A percentile compares a stretch with the other conserved stretches of the same genome.
These are phyloP conservation scores for Suillus hirtellus DNA, from an alignment of 768 basidiomycete species.

Conservation along the genomic window DNA sequence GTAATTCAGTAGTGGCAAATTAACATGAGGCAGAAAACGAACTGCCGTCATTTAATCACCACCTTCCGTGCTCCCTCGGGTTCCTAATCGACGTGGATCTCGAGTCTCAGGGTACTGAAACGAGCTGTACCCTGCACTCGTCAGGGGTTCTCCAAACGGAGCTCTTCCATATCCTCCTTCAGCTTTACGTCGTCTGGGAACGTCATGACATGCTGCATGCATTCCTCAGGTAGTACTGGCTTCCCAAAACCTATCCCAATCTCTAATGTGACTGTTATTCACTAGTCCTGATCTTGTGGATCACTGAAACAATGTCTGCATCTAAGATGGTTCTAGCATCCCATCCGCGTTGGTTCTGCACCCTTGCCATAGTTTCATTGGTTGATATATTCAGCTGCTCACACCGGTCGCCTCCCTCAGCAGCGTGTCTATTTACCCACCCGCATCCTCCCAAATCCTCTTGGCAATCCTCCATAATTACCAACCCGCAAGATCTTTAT, in stretches of 20 bases:
- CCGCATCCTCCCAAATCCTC: slow-evolving; percentile 15
- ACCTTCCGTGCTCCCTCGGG: slow-evolving; percentile 30
- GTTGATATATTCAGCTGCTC: slow-evolving; percentile 20
- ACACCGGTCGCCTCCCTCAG: slow-evolving; percentile 17
- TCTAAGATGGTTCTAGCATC: slow-evolving; percentile 11
- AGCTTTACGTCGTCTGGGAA: slow-evolving; percentile 10
- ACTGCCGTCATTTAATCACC: slow-evolving; percentile 40
- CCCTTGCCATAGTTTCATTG: slow-evolving; percentile 29
- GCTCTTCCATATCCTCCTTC: slow-evolving; percentile 16
- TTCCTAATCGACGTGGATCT: slow-evolving; percentile 32
- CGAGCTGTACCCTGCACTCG: slow-evolving; percentile 14
- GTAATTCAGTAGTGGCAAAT: slow-evolving; percentile 36
- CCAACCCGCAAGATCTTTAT: slow-evolving; percentile 20
- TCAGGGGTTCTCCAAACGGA: slow-evolving; percentile 2
- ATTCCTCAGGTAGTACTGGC: slow-evolving; percentile 53
- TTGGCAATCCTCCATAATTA: slow-evolving; percentile 20
- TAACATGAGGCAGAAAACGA: slow-evolving; percentile 37
- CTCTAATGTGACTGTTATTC: slow-evolving; percentile 29
- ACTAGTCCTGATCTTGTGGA: slow-evolving; percentile 40
- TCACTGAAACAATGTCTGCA: background rate
- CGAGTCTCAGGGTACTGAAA: background rate
- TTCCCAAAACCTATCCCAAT: slow-evolving; percentile 44
- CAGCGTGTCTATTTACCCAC: slow-evolving; percentile 20
- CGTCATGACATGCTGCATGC: slow-evolving; percentile 37
- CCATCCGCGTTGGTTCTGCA: slow-evolving; percentile 13